Conservation (phyloP, 2,329 filamentous ascomycete genomes). For the Rachicladosporium sp. region DNA sequence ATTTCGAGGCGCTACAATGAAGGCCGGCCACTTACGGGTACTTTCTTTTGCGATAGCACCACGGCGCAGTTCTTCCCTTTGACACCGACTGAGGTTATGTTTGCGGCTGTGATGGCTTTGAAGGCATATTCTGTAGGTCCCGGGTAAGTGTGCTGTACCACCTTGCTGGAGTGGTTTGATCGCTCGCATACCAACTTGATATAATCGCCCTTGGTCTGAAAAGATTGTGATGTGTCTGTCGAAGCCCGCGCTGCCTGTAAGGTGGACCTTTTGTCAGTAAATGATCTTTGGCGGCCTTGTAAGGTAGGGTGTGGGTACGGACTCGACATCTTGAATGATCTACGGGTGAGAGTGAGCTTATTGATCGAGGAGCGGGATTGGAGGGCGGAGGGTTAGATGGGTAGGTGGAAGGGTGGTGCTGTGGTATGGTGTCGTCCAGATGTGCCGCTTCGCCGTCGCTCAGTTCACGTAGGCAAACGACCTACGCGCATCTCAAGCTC, state of each 20-base stretch:
- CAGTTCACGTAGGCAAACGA: too few species aligned
- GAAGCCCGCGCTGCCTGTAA: constrained; percentile 69
- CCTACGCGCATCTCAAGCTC: too few species aligned
- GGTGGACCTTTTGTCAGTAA: constrained; percentile 1
- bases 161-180: neutral
- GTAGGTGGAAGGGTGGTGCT: too few species aligned
- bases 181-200: constrained; percentile 84
- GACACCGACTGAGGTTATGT: constrained; percentile 95
- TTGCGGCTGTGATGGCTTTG: constrained; percentile 98
- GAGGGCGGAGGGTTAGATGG: neutral
- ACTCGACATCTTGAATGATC: constrained; percentile 5
- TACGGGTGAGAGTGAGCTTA: neutral
- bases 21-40: constrained; percentile 57
- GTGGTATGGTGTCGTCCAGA: too few species aligned
- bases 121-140: constrained; percentile 82
- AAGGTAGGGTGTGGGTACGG: constrained; percentile 1
- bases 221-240: constrained; percentile 99
- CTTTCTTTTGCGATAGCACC: constrained; percentile 97
- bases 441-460: too few species aligned
- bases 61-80: constrained; percentile 95
- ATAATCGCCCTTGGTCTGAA: constrained; percentile 93
- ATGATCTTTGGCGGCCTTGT: neutral
- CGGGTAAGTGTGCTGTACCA: constrained; percentile 10
- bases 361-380: neutral
- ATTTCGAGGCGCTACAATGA: neutral